Evolutionary conservation across 176 grass and related monocot species (phyloP), one percentile per base, ranked within the genome.

Genomic region (Aegilops sharonensis): DNA sequence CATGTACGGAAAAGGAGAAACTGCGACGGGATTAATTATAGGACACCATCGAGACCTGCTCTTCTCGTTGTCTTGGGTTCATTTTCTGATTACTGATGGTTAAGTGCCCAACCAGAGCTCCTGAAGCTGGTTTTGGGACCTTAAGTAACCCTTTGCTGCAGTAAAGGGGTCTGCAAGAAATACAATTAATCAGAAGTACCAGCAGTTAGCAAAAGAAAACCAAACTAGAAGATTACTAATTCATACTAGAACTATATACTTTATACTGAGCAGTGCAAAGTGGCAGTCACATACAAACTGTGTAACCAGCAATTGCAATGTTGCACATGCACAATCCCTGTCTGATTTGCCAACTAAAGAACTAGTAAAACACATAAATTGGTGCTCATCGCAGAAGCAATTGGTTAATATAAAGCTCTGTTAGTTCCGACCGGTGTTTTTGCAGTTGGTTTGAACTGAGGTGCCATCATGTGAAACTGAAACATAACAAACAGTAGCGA

Each of bases 131-230:
- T 77, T 87, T 88, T 18, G 92, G 92, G 78, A 93, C 87, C 85
- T 94, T 89, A 67, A 99, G 87, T 81, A 89, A 73, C 40, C 97
- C 97, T 93, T 94, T 99, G 81, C 90, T 99, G 85, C 97, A 97
- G 43, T 91, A 78, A 85, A 99, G 87, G 23, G 92, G 92, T 47
- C 97, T 99, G 87, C 59, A 91, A 77, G 74, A 72, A 72, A 89
- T 78, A 67, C 78, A 85, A 29, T 27, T 68, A 18, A 17, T 56
- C 83, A 84, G 37, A 64, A 68, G 35, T 65, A 85, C 32, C 18
- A 72, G 68, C 27, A 64, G 29, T 56, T 83, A 76, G 75, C 43
- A 75, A 83, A 79, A 52, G 45, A 91, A 84, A 34, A 48, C 59
- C n/a, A 84, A 48, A 75, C 60, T 81, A 85, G 36, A 79, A 40